phyloP scores from a whole-genome alignment of 306 rosid genomes.

The Alnus rubra region DNA sequence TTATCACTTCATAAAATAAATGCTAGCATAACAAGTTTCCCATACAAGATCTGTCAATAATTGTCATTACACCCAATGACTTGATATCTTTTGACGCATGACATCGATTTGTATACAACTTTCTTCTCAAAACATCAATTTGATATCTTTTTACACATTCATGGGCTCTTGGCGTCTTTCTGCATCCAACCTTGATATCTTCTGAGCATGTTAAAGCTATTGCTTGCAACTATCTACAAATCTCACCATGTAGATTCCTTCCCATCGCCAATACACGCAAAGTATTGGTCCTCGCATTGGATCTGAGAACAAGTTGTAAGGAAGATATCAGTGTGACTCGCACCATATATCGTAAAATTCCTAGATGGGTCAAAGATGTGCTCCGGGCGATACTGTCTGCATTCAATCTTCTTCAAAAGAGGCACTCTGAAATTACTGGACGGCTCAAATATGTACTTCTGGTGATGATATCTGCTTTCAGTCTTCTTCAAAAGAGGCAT shows the following conservation, averaged over 20 bases:
- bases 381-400: not conserved
- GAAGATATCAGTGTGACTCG: not conserved
- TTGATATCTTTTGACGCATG: not conserved
- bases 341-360: not conserved
- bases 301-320: not conserved
- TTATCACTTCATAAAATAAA: no score
- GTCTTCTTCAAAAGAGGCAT: not conserved
- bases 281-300: not conserved
- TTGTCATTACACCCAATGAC: not conserved
- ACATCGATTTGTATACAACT: not conserved
- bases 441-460: not conserved
- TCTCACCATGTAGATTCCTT: not conserved
- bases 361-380: not conserved
- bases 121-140: not conserved
- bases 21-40: no score
- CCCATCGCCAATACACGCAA: not conserved
- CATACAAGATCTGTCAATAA: no score
- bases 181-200: not conserved
- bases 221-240: no score
- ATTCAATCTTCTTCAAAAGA: not conserved
- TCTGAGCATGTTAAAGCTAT: no score
- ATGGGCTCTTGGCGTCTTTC: not conserved
- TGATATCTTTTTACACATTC: not conserved
- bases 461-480: conserved; percentile 1
- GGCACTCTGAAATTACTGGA: not conserved